Base-by-base conservation (phyloP, 352 stramenopile genomes). In the Pythium dissotocum region DNA sequence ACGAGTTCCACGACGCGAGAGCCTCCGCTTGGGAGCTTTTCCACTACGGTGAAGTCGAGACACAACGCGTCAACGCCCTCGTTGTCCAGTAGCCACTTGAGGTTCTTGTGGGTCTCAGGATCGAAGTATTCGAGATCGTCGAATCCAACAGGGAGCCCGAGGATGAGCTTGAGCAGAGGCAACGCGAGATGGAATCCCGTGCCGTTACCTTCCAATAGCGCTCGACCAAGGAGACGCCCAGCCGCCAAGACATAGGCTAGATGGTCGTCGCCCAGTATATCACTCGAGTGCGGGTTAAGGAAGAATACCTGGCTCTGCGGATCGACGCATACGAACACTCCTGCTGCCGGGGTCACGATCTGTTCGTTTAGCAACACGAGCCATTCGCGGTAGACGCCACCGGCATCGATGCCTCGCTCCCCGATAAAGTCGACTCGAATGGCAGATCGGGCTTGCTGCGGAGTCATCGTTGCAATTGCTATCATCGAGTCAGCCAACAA, bases 151-250 rank as follows among this genome's bases (percentile, higher is more conserved):
- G 97, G 97, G 64, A 95, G 95, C 36, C 92, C 96, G 6, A 99
- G 77, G 16, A 99, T 90, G 63, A 99, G 89, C 78, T 99, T 99
- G 76, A 99, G 97, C 58, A 99, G 76, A 55, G 97, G 93, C 10
- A 94, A 77, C 12, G 96, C 88, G 51, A 99, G 86, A 69, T 99
- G 97, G 40, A 96, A 95, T 32, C 87, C 79, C 28, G 98, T 92
- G 12, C 98, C 79, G 42, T 98, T 90, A 52, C 93, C 85, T 79
- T 99, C 96, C 6, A 91, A 61, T 35, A 91, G 51, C 3, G 77
- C 80, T 1, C 83, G 79, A 0, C 85, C 83, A 54, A 94, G 70
- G 6, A 93, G 63, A 12, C 84, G 77, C 2, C 83, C 84, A 7
- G 76, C 78, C 5, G 78, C 72, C 42, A 82, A 83, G 49, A 83